phyloP scores from a whole-genome alignment of 1,139 yeast genomes.

The Nakaseomyces delphensis region DNA sequence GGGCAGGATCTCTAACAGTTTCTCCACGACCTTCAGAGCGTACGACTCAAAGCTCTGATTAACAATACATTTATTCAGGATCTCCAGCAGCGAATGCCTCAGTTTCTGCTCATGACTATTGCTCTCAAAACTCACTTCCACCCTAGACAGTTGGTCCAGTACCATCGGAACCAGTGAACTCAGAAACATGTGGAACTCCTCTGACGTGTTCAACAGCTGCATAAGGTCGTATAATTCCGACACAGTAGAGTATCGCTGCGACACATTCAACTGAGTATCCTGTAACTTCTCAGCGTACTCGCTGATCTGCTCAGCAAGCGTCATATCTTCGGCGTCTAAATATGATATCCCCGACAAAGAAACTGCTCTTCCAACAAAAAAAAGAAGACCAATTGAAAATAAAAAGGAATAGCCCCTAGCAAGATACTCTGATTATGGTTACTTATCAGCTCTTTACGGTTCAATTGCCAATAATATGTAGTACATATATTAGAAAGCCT shows the following conservation, averaged over 20 bases:
- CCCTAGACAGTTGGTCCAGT: conserved; percentile 48
- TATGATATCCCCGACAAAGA: not conserved
- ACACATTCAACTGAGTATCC: conserved; percentile 18
- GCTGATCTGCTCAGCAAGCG: conserved; percentile 27
- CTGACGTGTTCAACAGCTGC: conserved; percentile 65
- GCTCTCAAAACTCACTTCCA: conserved; percentile 63
- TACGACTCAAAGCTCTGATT: conserved; percentile 76
- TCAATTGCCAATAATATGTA: too few relatives aligned
- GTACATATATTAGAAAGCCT: too few relatives aligned
- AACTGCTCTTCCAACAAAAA: not conserved
- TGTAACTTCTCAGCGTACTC: conserved; percentile 31
- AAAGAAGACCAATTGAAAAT: not conserved
- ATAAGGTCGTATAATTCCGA: conserved; percentile 80
- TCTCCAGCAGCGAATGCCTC: conserved; percentile 67
- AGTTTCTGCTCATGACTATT: conserved; percentile 63
- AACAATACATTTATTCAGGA: conserved; percentile 72
- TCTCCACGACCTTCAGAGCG: conserved; percentile 51
- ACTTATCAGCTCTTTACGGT: too few relatives aligned
- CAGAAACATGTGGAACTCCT: conserved; percentile 67
- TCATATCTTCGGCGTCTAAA: conserved; percentile 3
- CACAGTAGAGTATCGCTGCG: conserved; percentile 32
- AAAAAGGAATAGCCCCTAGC: too few relatives aligned
- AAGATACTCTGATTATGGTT: too few relatives aligned
- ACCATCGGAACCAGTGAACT: conserved; percentile 55
- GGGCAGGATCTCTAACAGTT: conserved; percentile 52